phyloP scores from a whole-genome alignment of 164 flowering plant genomes.

The Malania oleifera region DNA sequence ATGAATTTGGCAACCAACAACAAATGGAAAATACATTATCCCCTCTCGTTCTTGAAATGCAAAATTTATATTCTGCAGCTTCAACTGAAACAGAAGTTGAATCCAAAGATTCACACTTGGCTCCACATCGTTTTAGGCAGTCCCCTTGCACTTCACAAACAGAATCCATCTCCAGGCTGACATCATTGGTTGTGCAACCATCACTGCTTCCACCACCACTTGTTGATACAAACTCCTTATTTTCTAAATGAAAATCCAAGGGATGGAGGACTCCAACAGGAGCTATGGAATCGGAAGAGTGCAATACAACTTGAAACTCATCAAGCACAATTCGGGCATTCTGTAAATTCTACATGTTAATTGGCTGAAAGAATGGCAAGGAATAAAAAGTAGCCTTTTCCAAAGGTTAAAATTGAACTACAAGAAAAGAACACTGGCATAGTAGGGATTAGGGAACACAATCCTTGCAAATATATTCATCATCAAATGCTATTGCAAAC shows the following conservation, averaged over 20 bases:
- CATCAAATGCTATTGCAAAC: no score
- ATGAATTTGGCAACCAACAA: constrained; percentile 69
- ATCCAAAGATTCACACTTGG: constrained; percentile 20
- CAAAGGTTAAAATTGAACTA: neutral
- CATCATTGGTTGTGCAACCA: constrained; percentile 6
- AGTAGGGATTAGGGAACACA: no score
- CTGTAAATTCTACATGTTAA: constrained; percentile 44
- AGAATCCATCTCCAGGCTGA: constrained; percentile 18
- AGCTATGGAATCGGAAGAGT: constrained; percentile 81
- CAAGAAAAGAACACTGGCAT: neutral
- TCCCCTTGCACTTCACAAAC: constrained; percentile 69
- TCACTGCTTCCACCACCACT: constrained; percentile 14
- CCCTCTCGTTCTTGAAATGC: constrained; percentile 44
- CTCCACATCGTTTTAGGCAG: constrained; percentile 21
- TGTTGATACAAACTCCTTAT: constrained; percentile 28
- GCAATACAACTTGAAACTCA: constrained; percentile 61
- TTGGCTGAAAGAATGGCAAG: neutral
- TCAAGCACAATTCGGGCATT: constrained; percentile 82
- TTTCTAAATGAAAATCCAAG: constrained; percentile 70
- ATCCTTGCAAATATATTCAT: no score
- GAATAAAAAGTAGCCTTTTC: neutral
- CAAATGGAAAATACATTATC: constrained; percentile 54
- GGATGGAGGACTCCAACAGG: constrained; percentile 95
- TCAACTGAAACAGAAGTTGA: constrained; percentile 18
- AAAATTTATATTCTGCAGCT: constrained; percentile 27